Base-by-base conservation (phyloP, 768 basidiomycete species). In the Boletus reticulatus region DNA sequence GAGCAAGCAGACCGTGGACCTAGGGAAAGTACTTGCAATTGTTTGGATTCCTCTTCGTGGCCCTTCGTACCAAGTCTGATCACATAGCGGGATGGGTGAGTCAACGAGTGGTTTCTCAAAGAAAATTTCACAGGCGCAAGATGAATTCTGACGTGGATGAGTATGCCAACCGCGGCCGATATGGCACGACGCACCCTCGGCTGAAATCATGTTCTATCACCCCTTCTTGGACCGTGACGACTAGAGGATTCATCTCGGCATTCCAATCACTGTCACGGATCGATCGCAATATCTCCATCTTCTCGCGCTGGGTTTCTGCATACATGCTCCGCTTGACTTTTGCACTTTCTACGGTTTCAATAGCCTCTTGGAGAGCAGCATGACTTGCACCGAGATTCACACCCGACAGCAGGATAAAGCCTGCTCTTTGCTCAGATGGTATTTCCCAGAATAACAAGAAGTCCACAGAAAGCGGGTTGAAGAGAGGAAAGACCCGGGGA, bases 241-340 rank as follows among this genome's bases (percentile, higher is more conserved):
- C 76, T 3, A 89, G 55, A 8, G 94, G 92, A 64, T 94, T 83
- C 77, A 83, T 87, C 71, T 94, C 91, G 14, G 70, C 64, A 58
- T 92, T 92, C 84, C 94, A 88, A 67, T 88, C 84, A 56, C 86
- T 87, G 5, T 76, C 70, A 36, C 83, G 76, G 41, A 97, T 79
- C 10, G 85, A 83, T 48, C 83, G 76, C 49, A 95, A 64, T 32
- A 95, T 73, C 48, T 84, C 83, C 60, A 71, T 68, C 65, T 84
- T 84, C 70, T 94, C 85, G 46, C 88, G 78, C 57, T 81, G 83
- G 6, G 94, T 96, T 75, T 98, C 93, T 20, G 92, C 92, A 66
- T 93, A 98, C 82, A 97, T 92, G 59, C 83, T 92, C 43, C 93
- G 81, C 56, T 85, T 89, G 22, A 78, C 79, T 71, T 90, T 89